Evolutionary conservation across 2,329 filamentous ascomycete species (phyloP).

Genomic region (Beauveria scarabaeidicola): DNA sequence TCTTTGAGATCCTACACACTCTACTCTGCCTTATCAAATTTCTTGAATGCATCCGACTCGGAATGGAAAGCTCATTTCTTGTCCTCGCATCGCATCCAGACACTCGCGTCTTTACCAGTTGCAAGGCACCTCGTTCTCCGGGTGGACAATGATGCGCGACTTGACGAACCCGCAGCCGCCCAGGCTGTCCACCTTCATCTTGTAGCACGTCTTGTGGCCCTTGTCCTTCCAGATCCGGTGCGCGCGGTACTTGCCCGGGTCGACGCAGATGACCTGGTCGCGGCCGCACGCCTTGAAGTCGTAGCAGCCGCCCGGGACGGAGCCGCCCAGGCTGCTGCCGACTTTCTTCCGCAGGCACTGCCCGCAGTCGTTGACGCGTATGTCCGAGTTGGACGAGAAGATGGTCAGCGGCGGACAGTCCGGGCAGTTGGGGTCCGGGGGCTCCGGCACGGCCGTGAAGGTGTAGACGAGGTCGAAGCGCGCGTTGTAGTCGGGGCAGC

Average conservation of each 20-base stretch:
- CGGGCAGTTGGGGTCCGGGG: background rate
- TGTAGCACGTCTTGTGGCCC: slow-evolving; percentile 12
- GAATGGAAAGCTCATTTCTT: background rate
- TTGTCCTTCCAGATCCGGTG: slow-evolving; percentile 13
- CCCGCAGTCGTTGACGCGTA: slow-evolving; percentile 10
- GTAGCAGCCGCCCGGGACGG: slow-evolving; percentile 5
- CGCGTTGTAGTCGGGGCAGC: slow-evolving; percentile 11
- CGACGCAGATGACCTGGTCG: slow-evolving; percentile 12
- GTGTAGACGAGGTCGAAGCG: slow-evolving; percentile 12
- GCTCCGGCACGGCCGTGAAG: background rate
- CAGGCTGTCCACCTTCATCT: background rate
- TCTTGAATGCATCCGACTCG: too few species aligned
- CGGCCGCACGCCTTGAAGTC: slow-evolving; percentile 9
- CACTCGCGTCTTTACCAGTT: slow-evolving; percentile 4
- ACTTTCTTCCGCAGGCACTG: background rate
- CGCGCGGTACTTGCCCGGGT: slow-evolving; percentile 9
- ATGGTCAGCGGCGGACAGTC: slow-evolving; percentile 4
- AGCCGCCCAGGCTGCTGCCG: background rate
- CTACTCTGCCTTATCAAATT: background rate
- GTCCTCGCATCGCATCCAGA: background rate
- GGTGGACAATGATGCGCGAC: background rate
- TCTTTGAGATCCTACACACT: background rate
- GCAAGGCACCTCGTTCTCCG: background rate
- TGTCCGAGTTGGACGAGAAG: slow-evolving; percentile 6
- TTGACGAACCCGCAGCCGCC: slow-evolving; percentile 10